A percentile compares a stretch with the other conserved stretches of the same genome.
Evolutionary conservation across 2,329 filamentous ascomycete species (phyloP).

Genomic region (Berkeleyomyces basicola): DNA sequence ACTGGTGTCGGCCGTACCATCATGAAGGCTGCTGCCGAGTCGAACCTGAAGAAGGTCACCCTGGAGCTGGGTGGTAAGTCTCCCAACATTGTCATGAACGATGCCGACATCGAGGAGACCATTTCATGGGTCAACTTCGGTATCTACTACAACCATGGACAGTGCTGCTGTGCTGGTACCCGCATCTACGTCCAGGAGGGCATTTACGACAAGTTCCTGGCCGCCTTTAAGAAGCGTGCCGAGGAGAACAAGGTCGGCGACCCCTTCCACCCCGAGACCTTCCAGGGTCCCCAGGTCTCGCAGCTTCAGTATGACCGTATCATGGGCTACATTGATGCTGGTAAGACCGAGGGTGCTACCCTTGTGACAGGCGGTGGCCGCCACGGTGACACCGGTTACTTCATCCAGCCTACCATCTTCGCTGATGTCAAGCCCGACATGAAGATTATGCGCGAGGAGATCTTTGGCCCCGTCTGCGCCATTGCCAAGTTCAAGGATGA

Average conservation of each 20-base stretch:
- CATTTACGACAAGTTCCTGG: conserved; percentile 39
- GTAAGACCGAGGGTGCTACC: conserved; percentile 23
- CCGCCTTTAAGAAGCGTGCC: conserved; percentile 34
- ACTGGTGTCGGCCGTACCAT: conserved; percentile 54
- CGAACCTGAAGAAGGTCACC: conserved; percentile 46
- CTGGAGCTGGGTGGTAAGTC: conserved; percentile 55
- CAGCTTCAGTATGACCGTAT: conserved; percentile 33
- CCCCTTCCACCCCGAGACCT: conserved; percentile 20
- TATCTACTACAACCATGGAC: conserved; percentile 38
- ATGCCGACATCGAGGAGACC: conserved; percentile 46
- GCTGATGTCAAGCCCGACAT: conserved; percentile 18
- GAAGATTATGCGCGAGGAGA: conserved; percentile 40
- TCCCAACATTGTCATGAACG: conserved; percentile 46
- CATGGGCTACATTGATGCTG: conserved; percentile 28
- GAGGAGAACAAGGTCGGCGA: conserved; percentile 24
- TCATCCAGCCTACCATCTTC: conserved; percentile 20
- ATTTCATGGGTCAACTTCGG: conserved; percentile 33
- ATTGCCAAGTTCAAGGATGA: conserved; percentile 29
- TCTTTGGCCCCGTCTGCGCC: conserved; percentile 47
- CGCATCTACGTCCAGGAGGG: conserved; percentile 39
- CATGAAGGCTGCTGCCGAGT: conserved; percentile 52
- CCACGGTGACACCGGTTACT: conserved; percentile 21
- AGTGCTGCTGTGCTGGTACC: conserved; percentile 43
- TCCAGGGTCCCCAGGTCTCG: conserved; percentile 33
- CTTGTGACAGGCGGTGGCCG: conserved; percentile 19